Percentiles rank a stretch among this genome's conserved stretches.
Conservation (phyloP, 345 rosid species). For the Adansonia digitata region DNA sequence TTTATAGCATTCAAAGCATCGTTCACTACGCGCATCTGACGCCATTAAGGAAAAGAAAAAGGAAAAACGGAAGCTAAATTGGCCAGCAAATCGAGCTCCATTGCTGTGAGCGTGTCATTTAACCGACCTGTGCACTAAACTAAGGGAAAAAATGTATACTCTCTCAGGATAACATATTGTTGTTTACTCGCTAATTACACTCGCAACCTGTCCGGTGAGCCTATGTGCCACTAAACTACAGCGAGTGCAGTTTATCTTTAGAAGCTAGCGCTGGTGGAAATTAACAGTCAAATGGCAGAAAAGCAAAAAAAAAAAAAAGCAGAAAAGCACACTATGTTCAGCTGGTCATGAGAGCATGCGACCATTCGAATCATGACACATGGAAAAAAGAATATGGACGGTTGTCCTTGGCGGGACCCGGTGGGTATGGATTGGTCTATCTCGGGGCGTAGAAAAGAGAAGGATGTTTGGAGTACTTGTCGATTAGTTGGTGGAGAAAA, state of each 20-base stretch:
- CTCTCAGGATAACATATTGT: background rate
- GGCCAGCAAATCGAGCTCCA: background rate
- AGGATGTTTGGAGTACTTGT: background rate
- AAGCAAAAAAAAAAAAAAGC: background rate
- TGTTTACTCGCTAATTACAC: background rate
- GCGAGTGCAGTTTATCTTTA: background rate
- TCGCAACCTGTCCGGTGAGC: background rate
- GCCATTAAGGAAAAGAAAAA: slow-evolving; percentile 17
- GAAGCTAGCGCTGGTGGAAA: background rate
- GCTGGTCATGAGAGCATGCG: background rate
- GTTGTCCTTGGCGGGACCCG: background rate
- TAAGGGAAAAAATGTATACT: background rate
- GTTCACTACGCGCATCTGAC: slow-evolving; percentile 27
- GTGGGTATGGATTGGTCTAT: background rate
- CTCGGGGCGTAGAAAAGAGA: background rate
- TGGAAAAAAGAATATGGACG: background rate
- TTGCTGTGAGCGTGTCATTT: background rate
- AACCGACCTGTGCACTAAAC: slow-evolving; percentile 1
- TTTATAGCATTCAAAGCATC: slow-evolving; percentile 29
- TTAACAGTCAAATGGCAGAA: background rate
- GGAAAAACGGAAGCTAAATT: background rate
- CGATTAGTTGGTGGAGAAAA: background rate
- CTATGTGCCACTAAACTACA: background rate
- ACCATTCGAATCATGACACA: background rate
- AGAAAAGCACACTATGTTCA: background rate